phyloP scores from a whole-genome alignment of 2,329 filamentous ascomycete species.

The Diaporthe aspalathi region DNA sequence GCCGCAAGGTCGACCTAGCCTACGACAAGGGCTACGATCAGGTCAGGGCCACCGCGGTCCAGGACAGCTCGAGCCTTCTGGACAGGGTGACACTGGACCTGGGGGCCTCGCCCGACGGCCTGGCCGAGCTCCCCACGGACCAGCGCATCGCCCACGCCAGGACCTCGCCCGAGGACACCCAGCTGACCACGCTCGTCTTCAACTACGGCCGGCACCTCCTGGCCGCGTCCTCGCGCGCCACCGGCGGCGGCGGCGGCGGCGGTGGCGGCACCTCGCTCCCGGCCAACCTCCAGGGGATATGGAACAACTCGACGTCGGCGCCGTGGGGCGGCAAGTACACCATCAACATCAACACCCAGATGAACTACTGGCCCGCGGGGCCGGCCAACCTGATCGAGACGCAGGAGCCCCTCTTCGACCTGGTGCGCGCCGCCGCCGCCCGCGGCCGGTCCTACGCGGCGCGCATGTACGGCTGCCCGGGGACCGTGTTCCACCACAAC shows the following conservation, averaged over 20 bases:
- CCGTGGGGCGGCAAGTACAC: slow-evolving; percentile 52
- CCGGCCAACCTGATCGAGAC: slow-evolving; percentile 50
- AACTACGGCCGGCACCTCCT: slow-evolving; percentile 41
- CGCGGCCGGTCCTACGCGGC: slow-evolving; percentile 44
- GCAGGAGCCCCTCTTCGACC: slow-evolving; percentile 41
- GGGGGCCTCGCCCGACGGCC: not conserved
- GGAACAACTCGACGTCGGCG: slow-evolving; percentile 47
- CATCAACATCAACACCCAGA: slow-evolving; percentile 53
- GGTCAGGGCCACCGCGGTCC: not conserved
- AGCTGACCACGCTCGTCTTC: slow-evolving; percentile 11
- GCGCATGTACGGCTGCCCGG: slow-evolving; percentile 42
- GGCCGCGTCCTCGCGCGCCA: slow-evolving; percentile 31
- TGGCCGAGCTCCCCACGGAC: not conserved
- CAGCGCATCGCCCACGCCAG: not conserved
- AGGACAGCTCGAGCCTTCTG: not conserved
- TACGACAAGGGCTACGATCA: slow-evolving; percentile 2
- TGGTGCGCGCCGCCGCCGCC: slow-evolving; percentile 24
- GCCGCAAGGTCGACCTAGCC: not conserved
- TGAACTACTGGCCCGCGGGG: slow-evolving; percentile 48
- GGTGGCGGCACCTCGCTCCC: slow-evolving; percentile 7
- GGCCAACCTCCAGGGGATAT: slow-evolving; percentile 52
- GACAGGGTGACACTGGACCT: slow-evolving; percentile 1
- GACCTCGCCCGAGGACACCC: not conserved
- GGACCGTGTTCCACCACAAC: slow-evolving; percentile 43
- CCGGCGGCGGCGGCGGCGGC: not conserved